These are phyloP conservation scores for Dothideomycetes sp. DNA, from an alignment of 2,329 filamentous ascomycete species.

Conservation along the genomic window DNA sequence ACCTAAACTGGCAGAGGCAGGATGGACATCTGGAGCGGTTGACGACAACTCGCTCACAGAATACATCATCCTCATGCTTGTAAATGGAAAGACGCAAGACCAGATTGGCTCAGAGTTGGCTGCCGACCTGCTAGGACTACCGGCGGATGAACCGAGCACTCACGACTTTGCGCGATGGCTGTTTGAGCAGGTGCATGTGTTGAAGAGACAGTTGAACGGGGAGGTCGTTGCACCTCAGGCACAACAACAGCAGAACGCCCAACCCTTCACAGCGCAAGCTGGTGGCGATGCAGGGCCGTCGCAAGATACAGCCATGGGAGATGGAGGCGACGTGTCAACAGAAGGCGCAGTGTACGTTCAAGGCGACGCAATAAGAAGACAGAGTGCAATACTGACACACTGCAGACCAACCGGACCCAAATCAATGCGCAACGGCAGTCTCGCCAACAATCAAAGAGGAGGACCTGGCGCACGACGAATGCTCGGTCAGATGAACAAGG, in stretches of 20 bases:
- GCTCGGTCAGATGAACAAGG: slow-evolving; percentile 61
- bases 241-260: slow-evolving; percentile 12
- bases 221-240: slow-evolving; percentile 13
- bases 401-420: slow-evolving; percentile 83
- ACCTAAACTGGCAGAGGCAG: slow-evolving; percentile 83
- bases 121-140: slow-evolving; percentile 71
- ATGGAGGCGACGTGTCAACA: slow-evolving; percentile 31
- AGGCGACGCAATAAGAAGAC: neutral
- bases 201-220: slow-evolving; percentile 54
- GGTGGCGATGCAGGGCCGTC: neutral
- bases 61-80: slow-evolving; percentile 95
- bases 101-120: slow-evolving; percentile 83
- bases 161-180: slow-evolving; percentile 83
- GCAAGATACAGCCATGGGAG: slow-evolving; percentile 65
- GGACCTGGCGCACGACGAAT: slow-evolving; percentile 60
- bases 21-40: slow-evolving; percentile 76
- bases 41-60: slow-evolving; percentile 78
- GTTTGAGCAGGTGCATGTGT: slow-evolving; percentile 69
- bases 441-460: slow-evolving; percentile 7
- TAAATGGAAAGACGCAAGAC: slow-evolving; percentile 85
- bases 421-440: slow-evolving; percentile 72
- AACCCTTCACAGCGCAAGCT: slow-evolving; percentile 6
- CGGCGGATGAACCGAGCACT: slow-evolving; percentile 71
- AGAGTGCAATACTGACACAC: slow-evolving; percentile 10
- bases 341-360: slow-evolving; percentile 32